Evolutionary conservation across 805 yeast species (phyloP).

Genomic region (Limtongia smithiae): DNA sequence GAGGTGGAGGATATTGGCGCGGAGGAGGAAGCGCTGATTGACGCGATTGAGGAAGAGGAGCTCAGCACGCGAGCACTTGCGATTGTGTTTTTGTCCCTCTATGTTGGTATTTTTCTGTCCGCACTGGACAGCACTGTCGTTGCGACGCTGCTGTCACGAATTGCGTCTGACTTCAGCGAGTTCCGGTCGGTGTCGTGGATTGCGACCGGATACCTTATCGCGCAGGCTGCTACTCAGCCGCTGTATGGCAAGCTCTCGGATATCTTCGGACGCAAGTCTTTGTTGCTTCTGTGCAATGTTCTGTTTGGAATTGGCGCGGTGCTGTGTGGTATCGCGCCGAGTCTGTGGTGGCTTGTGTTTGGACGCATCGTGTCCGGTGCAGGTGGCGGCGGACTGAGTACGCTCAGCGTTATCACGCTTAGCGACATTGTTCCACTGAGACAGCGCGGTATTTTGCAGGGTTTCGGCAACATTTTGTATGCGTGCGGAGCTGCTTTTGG

Average conservation of each 20-base stretch:
- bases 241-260: constrained; percentile 66
- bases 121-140: constrained; percentile 52
- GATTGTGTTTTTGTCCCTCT: constrained; percentile 17
- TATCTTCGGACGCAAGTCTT: constrained; percentile 44
- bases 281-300: constrained; percentile 43
- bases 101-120: constrained; percentile 46
- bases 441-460: constrained; percentile 77
- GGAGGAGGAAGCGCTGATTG: constrained; percentile 5
- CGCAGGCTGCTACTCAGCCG: constrained; percentile 73
- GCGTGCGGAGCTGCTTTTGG: constrained; percentile 74
- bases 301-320: constrained; percentile 50
- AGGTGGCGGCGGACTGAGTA: constrained; percentile 82
- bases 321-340: constrained; percentile 44
- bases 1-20: neutral
- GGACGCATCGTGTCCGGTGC: constrained; percentile 70
- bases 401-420: constrained; percentile 68
- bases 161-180: constrained; percentile 59
- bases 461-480: constrained; percentile 68
- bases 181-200: constrained; percentile 60
- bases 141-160: constrained; percentile 50
- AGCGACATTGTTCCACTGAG: constrained; percentile 72
- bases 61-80: constrained; percentile 2
- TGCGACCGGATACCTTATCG: constrained; percentile 65
- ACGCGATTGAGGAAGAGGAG: constrained; percentile 7
- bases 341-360: constrained; percentile 36